Evolutionary conservation across 164 flowering plant species (phyloP), one percentile per base, ranked within the genome.

Genomic region (Vitis rupestris): DNA sequence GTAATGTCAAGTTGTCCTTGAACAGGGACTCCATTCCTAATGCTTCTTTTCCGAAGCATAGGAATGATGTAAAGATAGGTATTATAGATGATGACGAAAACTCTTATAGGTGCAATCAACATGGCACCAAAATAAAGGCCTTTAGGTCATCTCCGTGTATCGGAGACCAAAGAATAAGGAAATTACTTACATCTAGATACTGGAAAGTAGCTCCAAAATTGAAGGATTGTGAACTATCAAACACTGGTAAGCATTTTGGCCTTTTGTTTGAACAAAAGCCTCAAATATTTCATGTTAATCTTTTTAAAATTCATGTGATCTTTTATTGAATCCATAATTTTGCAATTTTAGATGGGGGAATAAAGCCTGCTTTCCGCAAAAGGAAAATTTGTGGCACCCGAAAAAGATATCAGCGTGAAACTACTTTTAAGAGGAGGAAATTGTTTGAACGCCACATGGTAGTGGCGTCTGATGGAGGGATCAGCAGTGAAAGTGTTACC

Each of bases 31-130:
- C 68, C 50, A 61, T 69, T 76, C 80, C 76, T 49, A 68, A 37
- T 69, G 70, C 70, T 67, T 69, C 76, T 65, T 65, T 75, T 71
- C 56, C 65, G 49, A 73, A 65, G 68, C 75, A 64, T 72, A 72
- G 78, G 78, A 75, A 67, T 69, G 69, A 66, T 70, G 29, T 53
- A 69, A 76, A 76, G 27, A 49, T 82, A 79, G 83, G 67, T 56
- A 50, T 30, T 72, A 82, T 76, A 72, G 82, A 82, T 79, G 83
- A 77, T 81, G 84, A 81, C 72, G 83, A 84, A 75, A 79, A 75
- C 14, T 65, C 72, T 63, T 69, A 59, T 50, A 75, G 76, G 74
- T 65, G 53, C 74, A 63, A 65, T 62, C 81, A 67, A 68, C 55
- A 56, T 73, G 59, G 71, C 74, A 62, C 69, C 70, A 79, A 78